These are phyloP conservation scores for Pyricularia sp. DNA, from an alignment of 2,329 filamentous ascomycete genomes.

Conservation along the genomic window DNA sequence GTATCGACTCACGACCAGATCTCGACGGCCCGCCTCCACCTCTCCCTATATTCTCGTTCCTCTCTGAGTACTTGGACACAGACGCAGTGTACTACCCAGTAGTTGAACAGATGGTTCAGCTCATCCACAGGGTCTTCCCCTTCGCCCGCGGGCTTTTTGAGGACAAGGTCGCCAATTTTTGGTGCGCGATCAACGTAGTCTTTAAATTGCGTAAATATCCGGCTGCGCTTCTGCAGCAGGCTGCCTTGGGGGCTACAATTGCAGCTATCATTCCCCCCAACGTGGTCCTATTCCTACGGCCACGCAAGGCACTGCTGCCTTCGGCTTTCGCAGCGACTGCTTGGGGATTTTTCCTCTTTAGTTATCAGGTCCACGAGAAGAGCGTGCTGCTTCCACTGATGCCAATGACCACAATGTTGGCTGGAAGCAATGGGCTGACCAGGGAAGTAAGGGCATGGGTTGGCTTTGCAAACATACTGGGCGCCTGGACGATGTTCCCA, in stretches of 20 bases:
- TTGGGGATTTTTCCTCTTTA: constrained; percentile 97
- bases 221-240: constrained; percentile 60
- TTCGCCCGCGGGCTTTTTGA: constrained; percentile 95
- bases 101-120: constrained; percentile 70
- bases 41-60: constrained; percentile 50
- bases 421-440: constrained; percentile 66
- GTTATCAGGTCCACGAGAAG: constrained; percentile 98
- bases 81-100: constrained; percentile 65
- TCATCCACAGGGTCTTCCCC: constrained; percentile 88
- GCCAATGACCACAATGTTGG: constrained; percentile 84
- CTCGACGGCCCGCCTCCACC: constrained; percentile 50
- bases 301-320: constrained; percentile 67
- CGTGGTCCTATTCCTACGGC: constrained; percentile 67
- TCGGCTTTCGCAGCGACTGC: constrained; percentile 74
- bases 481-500: constrained; percentile 89
- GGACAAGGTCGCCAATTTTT: constrained; percentile 97
- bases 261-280: constrained; percentile 72
- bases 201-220: constrained; percentile 78
- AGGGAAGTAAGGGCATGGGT: constrained; percentile 80
- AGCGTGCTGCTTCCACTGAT: constrained; percentile 86
- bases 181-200: constrained; percentile 86
- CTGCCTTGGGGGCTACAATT: constrained; percentile 67
- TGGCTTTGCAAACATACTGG: constrained; percentile 88
- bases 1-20: constrained; percentile 47
- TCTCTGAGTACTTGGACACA: constrained; percentile 51